Base-by-base conservation (phyloP, 257 asterid genomes). In the Hygrophila difformis region DNA sequence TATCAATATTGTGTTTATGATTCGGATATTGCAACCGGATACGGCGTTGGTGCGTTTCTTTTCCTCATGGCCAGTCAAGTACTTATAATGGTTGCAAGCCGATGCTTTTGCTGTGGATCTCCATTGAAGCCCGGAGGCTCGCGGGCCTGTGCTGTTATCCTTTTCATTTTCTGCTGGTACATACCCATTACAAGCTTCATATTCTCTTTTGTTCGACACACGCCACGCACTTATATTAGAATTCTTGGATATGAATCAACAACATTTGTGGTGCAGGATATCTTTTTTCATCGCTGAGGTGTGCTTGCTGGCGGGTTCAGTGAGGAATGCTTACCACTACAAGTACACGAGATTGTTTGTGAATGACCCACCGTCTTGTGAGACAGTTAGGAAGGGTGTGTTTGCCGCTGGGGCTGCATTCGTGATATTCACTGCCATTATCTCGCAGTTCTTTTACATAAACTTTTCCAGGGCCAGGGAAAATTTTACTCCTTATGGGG, bases 341-440 rank as follows among this genome's bases (percentile, higher is more conserved):
- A 86, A 77, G 72, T 80, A 86, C 73, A 62, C 75, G 39, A 50
- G 61, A 16, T 45, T 9, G 47, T 66, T 70, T 39, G 62, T 60
- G 9, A 79, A 77, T 0, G 54, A 47, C 1, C 81, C 74, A 4
- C 89, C 94, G 5, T 75, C 94, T 0, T 91, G 98, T 16, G 93
- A 91, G 62, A 91, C 93, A 0, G 81, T 83, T 46, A 76, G 95
- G 23, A 91, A 78, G 64, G 98, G 98, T 6, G 93, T 87, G 6
- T 91, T 91, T 22, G 98, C 89, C 3, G 94, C 98, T 1, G 98
- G 95, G 36, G 94, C 98, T 0, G 84, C 96, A 1, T 91, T 91
- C 17, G 57, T 67, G 18, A 42, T 91, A 22, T 67, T 91, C 82
- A 86, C 94, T 0, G 68, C 65, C 61, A 72, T 91, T n/a, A 36